A percentile compares a stretch with the other conserved stretches of the same genome.
These are phyloP conservation scores for Davidsoniella australis DNA, from an alignment of 2,329 filamentous ascomycete species.

Conservation along the genomic window DNA sequence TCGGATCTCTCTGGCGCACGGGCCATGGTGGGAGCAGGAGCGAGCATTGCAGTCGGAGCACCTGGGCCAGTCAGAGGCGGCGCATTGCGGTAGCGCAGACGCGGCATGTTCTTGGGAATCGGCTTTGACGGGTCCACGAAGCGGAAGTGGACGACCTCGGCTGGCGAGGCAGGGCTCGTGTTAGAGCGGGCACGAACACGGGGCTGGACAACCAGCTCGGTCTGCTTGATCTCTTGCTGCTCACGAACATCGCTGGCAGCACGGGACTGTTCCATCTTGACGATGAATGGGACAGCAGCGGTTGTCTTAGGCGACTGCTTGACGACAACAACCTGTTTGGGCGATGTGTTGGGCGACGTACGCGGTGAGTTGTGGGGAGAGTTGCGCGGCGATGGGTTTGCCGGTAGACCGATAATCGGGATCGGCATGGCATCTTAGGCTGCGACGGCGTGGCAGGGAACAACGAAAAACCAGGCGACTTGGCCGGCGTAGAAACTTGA, in stretches of 20 bases:
- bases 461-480: constrained; percentile 28
- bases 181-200: constrained; percentile 29
- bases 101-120: constrained; percentile 10
- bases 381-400: background rate
- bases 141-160: constrained; percentile 3
- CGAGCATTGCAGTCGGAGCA: background rate
- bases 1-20: background rate
- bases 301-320: background rate
- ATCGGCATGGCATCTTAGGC: constrained; percentile 7
- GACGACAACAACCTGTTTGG: background rate
- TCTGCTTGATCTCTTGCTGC: constrained; percentile 1
- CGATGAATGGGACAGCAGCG: background rate
- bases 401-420: constrained; percentile 4
- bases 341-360: background rate
- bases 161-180: constrained; percentile 31
- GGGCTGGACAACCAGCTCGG: constrained; percentile 1
- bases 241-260: background rate
- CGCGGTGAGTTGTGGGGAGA: background rate
- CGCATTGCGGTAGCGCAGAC: constrained; percentile 8
- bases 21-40: background rate
- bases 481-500: constrained; percentile 3
- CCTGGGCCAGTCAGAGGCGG: background rate
- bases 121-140: constrained; percentile 10
- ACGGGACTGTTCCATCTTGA: background rate
- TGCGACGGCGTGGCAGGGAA: constrained; percentile 24